Conservation (phyloP, 179 eudicot genomes). For the Sideroxylon spinosum region DNA sequence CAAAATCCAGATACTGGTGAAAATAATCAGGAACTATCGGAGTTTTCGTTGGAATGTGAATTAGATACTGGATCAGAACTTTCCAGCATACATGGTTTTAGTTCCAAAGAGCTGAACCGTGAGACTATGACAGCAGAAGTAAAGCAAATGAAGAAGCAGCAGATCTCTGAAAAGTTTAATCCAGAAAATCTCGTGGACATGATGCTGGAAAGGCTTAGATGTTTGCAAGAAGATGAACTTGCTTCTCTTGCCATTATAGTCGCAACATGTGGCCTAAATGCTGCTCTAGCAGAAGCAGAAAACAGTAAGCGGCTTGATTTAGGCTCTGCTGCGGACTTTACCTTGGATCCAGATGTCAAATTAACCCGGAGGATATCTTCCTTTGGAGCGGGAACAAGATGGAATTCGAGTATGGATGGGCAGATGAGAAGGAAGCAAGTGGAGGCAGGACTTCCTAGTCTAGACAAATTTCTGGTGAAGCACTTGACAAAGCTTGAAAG, state of each 20-base stretch:
- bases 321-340: conserved; percentile 13
- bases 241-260: conserved; percentile 92
- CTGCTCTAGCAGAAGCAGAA: conserved; percentile 61
- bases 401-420: conserved; percentile 25
- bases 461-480: conserved; percentile 82
- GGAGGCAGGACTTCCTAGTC: conserved; percentile 61
- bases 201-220: conserved; percentile 77
- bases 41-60: conserved; percentile 40
- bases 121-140: conserved; percentile 12
- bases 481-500: conserved; percentile 72
- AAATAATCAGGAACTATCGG: conserved; percentile 32
- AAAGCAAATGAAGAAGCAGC: conserved; percentile 35
- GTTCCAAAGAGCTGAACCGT: conserved; percentile 19
- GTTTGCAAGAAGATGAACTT: conserved; percentile 82
- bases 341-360: conserved; percentile 11
- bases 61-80: conserved; percentile 48
- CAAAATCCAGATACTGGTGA: conserved; percentile 61
- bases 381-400: conserved; percentile 13
- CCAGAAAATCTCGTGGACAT: conserved; percentile 49
- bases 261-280: conserved; percentile 89
- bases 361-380: conserved; percentile 30
- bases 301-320: conserved; percentile 23
- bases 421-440: conserved; percentile 29
- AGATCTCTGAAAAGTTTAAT: conserved; percentile 40
- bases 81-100: conserved; percentile 21